Evolutionary conservation across 495 filamentous ascomycete genomes (phyloP).

Genomic region (Penicillium nucicola): DNA sequence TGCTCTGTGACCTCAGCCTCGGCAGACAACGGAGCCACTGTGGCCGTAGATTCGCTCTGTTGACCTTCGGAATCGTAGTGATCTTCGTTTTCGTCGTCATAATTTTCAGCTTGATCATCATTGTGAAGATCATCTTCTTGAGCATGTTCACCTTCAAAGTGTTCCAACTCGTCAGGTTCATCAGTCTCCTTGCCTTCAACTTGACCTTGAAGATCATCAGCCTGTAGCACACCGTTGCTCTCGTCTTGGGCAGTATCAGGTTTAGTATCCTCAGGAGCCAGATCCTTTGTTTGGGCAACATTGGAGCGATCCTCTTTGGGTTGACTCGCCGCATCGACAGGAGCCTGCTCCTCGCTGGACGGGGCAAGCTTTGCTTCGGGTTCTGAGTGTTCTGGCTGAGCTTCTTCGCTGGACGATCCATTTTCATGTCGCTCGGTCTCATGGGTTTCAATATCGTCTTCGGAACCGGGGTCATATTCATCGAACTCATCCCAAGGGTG

Average conservation of each 20-base stretch:
- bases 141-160: not conserved
- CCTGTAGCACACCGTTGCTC: not conserved
- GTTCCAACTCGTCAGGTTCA: not conserved
- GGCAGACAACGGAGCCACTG: slow-evolving; percentile 19
- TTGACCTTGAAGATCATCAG: not conserved
- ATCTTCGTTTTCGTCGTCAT: slow-evolving; percentile 7
- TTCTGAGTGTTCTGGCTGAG: not conserved
- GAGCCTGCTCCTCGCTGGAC: slow-evolving; percentile 1
- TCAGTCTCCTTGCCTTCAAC: not conserved
- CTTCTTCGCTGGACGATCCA: slow-evolving; percentile 6
- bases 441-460: slow-evolving; percentile 8
- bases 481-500: slow-evolving; percentile 36
- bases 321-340: not conserved
- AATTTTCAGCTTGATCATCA: slow-evolving; percentile 8
- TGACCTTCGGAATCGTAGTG: slow-evolving; percentile 28
- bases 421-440: slow-evolving; percentile 9
- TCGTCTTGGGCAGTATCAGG: not conserved
- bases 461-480: slow-evolving; percentile 22
- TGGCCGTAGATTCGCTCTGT: slow-evolving; percentile 31
- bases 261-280: slow-evolving; percentile 1
- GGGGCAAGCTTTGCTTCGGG: not conserved
- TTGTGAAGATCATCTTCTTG: slow-evolving; percentile 1
- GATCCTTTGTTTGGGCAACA: slow-evolving; percentile 1
- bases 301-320: slow-evolving; percentile 1
- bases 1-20: slow-evolving; percentile 13